Evolutionary conservation across 805 yeast genomes (phyloP).

Genomic region (Metschnikowia noctiluminum): DNA sequence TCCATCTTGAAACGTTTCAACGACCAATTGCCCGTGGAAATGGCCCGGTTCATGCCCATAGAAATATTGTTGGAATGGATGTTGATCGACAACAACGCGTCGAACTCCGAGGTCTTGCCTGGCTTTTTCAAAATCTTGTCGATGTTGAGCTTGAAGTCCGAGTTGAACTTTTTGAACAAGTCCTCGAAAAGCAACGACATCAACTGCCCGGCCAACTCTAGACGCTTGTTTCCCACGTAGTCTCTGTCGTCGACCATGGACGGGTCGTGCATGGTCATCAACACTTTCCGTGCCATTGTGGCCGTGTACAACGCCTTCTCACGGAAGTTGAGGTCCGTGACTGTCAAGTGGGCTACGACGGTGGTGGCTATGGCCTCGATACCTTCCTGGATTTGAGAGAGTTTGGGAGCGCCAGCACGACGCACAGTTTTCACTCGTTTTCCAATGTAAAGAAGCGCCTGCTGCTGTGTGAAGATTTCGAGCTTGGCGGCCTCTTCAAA

Average conservation of each 20-base stretch:
- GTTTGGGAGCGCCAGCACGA: constrained; percentile 77
- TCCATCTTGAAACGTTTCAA: constrained; percentile 98
- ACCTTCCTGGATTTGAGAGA: constrained; percentile 86
- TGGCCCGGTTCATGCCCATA: constrained; percentile 93
- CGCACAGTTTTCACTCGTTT: constrained; percentile 88
- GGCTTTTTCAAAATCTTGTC: constrained; percentile 98
- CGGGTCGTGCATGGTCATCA: constrained; percentile 93
- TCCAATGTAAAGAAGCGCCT: constrained; percentile 90
- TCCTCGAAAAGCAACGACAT: constrained; percentile 93
- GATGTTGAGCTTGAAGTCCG: constrained; percentile 96
- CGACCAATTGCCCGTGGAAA: constrained; percentile 99
- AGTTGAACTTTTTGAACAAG: constrained; percentile 89
- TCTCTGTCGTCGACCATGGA: constrained; percentile 98
- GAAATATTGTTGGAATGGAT: constrained; percentile 94
- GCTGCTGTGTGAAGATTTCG: constrained; percentile 86
- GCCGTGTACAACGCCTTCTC: constrained; percentile 90
- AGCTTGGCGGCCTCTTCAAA: constrained; percentile 94
- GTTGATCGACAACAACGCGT: constrained; percentile 86
- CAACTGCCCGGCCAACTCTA: constrained; percentile 97
- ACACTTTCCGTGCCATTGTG: constrained; percentile 95
- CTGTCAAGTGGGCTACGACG: constrained; percentile 91
- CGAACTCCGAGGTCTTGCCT: constrained; percentile 91
- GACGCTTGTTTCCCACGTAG: constrained; percentile 97
- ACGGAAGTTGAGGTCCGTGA: constrained; percentile 80
- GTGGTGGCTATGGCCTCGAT: constrained; percentile 95